Conservation (phyloP, 192 early-diverging fungal genomes). For the Obelidium mucronatum region DNA sequence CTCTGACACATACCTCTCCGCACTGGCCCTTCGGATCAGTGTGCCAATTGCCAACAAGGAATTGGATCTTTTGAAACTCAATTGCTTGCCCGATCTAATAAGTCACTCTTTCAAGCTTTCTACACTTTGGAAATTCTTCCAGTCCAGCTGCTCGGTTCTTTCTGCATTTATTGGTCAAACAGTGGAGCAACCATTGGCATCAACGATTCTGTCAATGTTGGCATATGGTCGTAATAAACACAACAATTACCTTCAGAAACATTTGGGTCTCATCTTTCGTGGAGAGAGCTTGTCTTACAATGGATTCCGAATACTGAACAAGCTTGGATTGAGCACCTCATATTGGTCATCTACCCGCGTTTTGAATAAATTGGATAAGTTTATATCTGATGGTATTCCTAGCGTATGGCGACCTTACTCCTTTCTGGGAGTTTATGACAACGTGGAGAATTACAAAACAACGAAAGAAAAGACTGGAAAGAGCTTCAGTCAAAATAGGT, state of each 20-base stretch:
- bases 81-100: neutral
- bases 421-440: neutral
- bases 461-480: neutral
- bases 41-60: neutral
- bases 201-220: neutral
- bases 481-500: neutral
- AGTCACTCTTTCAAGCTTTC: neutral
- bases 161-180: neutral
- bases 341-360: neutral
- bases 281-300: neutral
- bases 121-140: neutral
- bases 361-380: neutral
- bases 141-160: neutral
- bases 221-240: neutral
- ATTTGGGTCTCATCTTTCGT: neutral
- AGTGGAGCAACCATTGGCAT: neutral
- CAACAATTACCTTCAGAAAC: neutral
- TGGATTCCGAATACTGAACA: neutral
- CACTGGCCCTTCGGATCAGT: neutral
- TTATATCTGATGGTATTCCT: neutral
- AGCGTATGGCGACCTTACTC: neutral
- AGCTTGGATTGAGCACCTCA: neutral
- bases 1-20: neutral
- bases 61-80: neutral
- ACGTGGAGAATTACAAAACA: neutral